These are phyloP conservation scores for Capsella rubella DNA, from an alignment of 441 rosid species.

Conservation along the genomic window DNA sequence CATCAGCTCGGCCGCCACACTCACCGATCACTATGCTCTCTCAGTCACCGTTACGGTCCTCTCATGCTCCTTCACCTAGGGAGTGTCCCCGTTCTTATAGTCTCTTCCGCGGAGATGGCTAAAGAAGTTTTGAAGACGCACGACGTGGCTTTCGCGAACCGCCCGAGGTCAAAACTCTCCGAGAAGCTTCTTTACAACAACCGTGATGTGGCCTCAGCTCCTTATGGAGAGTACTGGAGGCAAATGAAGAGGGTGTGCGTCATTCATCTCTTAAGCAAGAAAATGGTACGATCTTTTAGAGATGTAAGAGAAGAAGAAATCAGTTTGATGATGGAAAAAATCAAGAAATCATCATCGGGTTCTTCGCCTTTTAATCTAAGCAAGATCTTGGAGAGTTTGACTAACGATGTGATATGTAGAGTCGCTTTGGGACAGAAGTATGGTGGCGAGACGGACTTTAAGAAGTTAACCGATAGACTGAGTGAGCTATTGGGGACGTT, in stretches of 20 bases:
- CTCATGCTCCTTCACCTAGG: conserved; percentile 59
- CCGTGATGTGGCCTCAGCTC: conserved; percentile 50
- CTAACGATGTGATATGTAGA: conserved; percentile 53
- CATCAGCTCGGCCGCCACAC: conserved; percentile 53
- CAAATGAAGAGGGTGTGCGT: conserved; percentile 54
- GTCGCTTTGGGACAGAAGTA: conserved; percentile 54
- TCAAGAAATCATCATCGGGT: conserved; percentile 8
- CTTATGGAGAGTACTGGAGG: conserved; percentile 72
- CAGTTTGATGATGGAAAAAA: conserved; percentile 41
- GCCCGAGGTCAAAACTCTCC: conserved; percentile 45
- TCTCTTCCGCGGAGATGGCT: conserved; percentile 55
- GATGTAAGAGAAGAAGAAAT: conserved; percentile 55
- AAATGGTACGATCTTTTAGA: conserved; percentile 52
- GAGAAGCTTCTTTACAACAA: conserved; percentile 52
- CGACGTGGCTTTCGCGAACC: conserved; percentile 51
- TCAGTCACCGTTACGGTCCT: conserved; percentile 56
- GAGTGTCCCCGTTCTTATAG: conserved; percentile 48
- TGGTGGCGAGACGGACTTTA: conserved; percentile 42
- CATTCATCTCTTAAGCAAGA: conserved; percentile 56
- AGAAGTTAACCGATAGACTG: conserved; percentile 39
- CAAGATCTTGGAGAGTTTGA: conserved; percentile 32
- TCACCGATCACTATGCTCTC: conserved; percentile 53
- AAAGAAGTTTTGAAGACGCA: conserved; percentile 55
- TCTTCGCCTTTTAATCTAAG: conserved; percentile 45
- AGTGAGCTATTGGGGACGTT: conserved; percentile 40